Conservation (phyloP, 179 eudicot genomes). For the Patellifolia procumbens region DNA sequence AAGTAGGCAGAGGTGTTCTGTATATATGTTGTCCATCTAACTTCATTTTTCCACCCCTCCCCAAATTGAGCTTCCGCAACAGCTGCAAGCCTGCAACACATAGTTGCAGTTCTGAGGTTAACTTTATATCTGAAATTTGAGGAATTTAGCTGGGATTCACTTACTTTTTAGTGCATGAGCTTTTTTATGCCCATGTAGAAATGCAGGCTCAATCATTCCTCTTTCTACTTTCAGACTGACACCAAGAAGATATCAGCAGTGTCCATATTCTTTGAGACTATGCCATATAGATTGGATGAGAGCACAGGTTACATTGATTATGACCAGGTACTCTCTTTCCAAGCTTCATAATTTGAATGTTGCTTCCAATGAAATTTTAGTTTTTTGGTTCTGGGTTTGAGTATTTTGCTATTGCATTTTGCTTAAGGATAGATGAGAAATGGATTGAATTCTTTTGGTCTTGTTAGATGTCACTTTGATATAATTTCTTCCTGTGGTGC, state of each 20-base stretch:
- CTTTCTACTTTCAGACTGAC: constrained; percentile 62
- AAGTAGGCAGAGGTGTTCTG: neutral
- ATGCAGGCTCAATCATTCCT: neutral
- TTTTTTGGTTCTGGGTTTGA: neutral
- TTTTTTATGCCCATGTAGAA: neutral
- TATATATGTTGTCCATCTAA: neutral
- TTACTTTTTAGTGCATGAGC: neutral
- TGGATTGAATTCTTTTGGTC: neutral
- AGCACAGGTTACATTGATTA: constrained; percentile 93
- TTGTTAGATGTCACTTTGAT: neutral
- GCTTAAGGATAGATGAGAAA: neutral
- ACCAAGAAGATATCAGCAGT: constrained; percentile 97
- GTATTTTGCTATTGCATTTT: no score
- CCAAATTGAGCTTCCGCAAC: neutral
- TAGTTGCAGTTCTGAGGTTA: neutral
- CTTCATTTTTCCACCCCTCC: neutral
- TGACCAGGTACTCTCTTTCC: constrained; percentile 64
- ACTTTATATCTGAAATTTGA: neutral
- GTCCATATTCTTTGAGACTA: constrained; percentile 93
- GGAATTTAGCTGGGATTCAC: neutral
- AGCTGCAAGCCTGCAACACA: no score
- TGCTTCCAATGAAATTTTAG: neutral
- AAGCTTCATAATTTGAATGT: constrained; percentile 8
- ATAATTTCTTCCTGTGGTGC: no score
- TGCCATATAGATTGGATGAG: constrained; percentile 94